Conservation (phyloP, 495 filamentous ascomycete species). For the Oidiodendron maius region DNA sequence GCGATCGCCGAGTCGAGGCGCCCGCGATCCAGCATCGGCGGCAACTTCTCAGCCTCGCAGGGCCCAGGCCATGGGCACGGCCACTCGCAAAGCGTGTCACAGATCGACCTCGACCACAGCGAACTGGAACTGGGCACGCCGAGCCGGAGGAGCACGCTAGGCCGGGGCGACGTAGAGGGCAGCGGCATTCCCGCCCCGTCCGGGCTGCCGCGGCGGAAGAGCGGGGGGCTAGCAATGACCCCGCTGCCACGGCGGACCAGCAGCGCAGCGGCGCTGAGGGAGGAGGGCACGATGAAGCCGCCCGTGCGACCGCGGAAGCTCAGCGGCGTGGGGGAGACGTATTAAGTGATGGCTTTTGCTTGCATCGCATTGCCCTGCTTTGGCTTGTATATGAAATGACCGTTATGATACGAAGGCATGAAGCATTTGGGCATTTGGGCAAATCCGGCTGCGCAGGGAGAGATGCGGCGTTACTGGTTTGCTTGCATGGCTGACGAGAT, state of each 20-base stretch:
- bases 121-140: conserved; percentile 37
- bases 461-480: too few species aligned
- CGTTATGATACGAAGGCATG: conserved; percentile 7
- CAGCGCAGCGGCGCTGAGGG: conserved; percentile 8
- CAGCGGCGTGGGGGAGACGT: conserved; percentile 64
- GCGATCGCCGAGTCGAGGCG: conserved; percentile 32
- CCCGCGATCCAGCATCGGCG: conserved; percentile 52
- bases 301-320: conserved; percentile 42
- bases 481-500: too few species aligned
- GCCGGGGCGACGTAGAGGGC: conserved; percentile 44
- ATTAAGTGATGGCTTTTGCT: conserved; percentile 29
- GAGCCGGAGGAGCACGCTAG: conserved; percentile 43
- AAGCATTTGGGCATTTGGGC: too few species aligned
- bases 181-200: conserved; percentile 31
- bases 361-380: too few species aligned
- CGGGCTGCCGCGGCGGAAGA: conserved; percentile 48
- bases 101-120: conserved; percentile 35
- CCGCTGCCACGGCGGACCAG: conserved; percentile 32
- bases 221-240: conserved; percentile 38
- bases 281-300: conserved; percentile 37
- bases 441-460: too few species aligned
- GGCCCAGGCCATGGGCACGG: conserved; percentile 47
- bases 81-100: conserved; percentile 38
- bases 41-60: conserved; percentile 29
- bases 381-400: conserved; percentile 8